Conservation (phyloP, 2,329 filamentous ascomycete genomes). For the Tolypocladium guangdongense region DNA sequence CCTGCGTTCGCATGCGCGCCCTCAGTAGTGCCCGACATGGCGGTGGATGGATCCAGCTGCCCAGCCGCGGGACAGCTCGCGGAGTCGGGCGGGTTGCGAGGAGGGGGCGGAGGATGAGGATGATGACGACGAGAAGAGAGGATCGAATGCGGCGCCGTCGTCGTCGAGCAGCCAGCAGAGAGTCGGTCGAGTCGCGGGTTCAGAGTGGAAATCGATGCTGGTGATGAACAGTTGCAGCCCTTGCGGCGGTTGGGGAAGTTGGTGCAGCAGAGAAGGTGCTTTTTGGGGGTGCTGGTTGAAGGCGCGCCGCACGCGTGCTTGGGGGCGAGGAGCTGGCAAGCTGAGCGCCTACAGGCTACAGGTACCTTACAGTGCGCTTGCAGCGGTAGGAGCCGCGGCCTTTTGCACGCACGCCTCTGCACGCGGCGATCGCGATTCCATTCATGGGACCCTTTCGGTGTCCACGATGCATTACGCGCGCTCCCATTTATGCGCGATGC, state of each 20-base stretch:
- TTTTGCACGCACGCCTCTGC: neutral
- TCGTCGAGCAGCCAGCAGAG: neutral
- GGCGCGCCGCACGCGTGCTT: too few species aligned
- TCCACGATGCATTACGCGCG: neutral
- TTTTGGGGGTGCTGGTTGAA: neutral
- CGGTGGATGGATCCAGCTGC: slow-evolving; percentile 6
- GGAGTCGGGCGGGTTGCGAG: neutral
- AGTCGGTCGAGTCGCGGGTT: neutral
- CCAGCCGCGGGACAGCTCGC: neutral
- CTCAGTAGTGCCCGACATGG: slow-evolving; percentile 39
- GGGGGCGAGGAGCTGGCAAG: neutral
- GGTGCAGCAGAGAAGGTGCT: neutral
- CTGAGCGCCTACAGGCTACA: too few species aligned
- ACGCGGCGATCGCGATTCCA: neutral
- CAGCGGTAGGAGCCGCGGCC: neutral
- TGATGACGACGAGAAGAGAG: neutral
- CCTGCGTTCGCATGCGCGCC: slow-evolving; percentile 19
- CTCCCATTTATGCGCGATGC: neutral
- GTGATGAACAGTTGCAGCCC: neutral
- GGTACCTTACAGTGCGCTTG: neutral
- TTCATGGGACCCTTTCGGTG: neutral
- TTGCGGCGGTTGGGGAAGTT: neutral
- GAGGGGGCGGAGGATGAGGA: neutral
- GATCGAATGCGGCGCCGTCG: neutral
- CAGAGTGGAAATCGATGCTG: neutral